A percentile compares a stretch with the other conserved stretches of the same genome.
Evolutionary conservation across 1,139 yeast genomes (phyloP).

Genomic region (Saccharomycopsis hybrid): DNA sequence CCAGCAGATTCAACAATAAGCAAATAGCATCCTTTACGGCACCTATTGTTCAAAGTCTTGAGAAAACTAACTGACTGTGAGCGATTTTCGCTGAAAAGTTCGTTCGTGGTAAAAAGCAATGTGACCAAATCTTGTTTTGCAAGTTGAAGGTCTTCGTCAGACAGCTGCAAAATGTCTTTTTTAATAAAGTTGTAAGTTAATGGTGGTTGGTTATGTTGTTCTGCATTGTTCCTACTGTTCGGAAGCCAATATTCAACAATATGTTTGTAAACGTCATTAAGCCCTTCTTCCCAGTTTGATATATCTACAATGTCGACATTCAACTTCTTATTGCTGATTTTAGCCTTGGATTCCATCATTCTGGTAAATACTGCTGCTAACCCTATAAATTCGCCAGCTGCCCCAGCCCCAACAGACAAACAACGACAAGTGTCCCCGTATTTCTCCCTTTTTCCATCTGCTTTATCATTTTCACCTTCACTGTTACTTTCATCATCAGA

Average conservation of each 20-base stretch:
- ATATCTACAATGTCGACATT: conserved; percentile 55
- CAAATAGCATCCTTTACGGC: conserved; percentile 50
- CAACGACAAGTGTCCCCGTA: no score
- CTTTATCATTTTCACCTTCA: conserved; percentile 28
- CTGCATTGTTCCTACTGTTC: conserved; percentile 20
- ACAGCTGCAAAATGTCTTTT: conserved; percentile 42
- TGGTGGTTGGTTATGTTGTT: no score
- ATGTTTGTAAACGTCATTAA: conserved; percentile 37
- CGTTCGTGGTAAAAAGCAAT: conserved; percentile 78
- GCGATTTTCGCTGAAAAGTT: conserved; percentile 65
- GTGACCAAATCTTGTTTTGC: conserved; percentile 45
- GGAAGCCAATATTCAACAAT: conserved; percentile 50
- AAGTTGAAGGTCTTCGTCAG: conserved; percentile 26
- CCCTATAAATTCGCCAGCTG: conserved; percentile 77
- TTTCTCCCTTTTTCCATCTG: no score
- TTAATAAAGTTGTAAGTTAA: conserved; percentile 42
- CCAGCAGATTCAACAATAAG: conserved; percentile 86
- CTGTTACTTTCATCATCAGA: background rate
- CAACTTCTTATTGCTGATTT: conserved; percentile 9
- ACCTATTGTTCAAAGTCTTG: conserved; percentile 41
- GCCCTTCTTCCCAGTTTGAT: conserved; percentile 66
- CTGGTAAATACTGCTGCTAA: conserved; percentile 53
- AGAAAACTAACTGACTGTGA: conserved; percentile 55
- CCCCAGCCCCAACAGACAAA: conserved; percentile 84
- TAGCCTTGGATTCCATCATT: conserved; percentile 33